These are phyloP conservation scores for Crithidia acanthocephali DNA, from an alignment of 208 protist species.

Conservation along the genomic window DNA sequence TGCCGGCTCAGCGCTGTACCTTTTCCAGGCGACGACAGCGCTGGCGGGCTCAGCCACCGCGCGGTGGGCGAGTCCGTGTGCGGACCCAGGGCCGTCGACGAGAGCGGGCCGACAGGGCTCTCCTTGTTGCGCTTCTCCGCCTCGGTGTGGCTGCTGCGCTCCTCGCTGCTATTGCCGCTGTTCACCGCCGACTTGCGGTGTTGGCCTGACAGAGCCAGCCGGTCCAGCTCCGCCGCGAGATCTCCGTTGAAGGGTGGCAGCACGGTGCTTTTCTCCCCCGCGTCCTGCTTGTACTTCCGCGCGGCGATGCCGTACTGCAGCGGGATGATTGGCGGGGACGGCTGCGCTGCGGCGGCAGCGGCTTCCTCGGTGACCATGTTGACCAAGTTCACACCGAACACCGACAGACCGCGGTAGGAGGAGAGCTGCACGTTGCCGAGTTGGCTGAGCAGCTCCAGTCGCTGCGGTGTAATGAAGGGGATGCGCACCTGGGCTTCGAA, in stretches of 20 bases:
- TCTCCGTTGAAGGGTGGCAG: slow-evolving; percentile 18
- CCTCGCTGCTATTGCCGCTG: neutral
- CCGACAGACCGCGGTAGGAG: slow-evolving; percentile 47
- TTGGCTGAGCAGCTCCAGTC: slow-evolving; percentile 55
- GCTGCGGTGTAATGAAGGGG: slow-evolving; percentile 73
- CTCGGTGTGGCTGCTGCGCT: neutral
- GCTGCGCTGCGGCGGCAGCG: slow-evolving; percentile 30
- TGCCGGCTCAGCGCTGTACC: neutral
- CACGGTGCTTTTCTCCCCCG: slow-evolving; percentile 35
- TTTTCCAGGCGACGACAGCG: neutral
- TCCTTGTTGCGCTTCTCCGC: neutral
- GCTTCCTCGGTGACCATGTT: slow-evolving; percentile 69
- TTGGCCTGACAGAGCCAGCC: neutral
- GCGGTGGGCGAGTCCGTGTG: neutral
- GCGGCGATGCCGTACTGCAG: slow-evolving; percentile 57
- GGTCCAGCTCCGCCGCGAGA: slow-evolving; percentile 1
- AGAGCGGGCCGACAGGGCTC: neutral
- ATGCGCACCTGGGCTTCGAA: slow-evolving; percentile 46
- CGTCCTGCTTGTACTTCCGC: slow-evolving; percentile 37
- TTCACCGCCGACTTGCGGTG: neutral
- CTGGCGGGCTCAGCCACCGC: neutral
- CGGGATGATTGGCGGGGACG: slow-evolving; percentile 49
- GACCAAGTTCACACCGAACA: slow-evolving; percentile 61
- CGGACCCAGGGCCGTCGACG: neutral
- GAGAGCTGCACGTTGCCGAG: slow-evolving; percentile 60